Base-by-base conservation (phyloP, 1,139 yeast species). In the Debaryomycetaceae sp. region DNA sequence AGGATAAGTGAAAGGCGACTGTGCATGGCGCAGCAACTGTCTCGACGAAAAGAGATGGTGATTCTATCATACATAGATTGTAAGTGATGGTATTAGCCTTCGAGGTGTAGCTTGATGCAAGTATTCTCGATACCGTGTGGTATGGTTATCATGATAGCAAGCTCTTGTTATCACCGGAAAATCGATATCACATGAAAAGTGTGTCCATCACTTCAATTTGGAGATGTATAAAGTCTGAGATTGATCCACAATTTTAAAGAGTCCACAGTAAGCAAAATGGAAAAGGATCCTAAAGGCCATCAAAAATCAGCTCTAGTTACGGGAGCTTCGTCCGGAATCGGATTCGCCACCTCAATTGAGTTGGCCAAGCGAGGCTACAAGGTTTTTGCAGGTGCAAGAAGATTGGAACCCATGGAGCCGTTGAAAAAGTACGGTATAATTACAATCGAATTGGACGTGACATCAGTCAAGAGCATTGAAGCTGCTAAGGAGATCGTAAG, bases 281-380 rank as follows among this genome's bases (percentile, higher is more conserved):
- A 27, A 27, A 27, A 27, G 4, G 31, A 27, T 27, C 11, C 40
- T 13, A n/a, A 48, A 36, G 47, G 49, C 24, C 58, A 62, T 48
- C 61, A 56, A 58, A 72, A 65, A 55, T 53, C 66, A 23, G 90
- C 82, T 1, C 66, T 85, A 38, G 78, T 87, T 31, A 87, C 95
- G 1, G 96, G 95, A 6, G 87, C 88, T 14, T 85, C 93, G 0
- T 83, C 91, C 0, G 96, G 95, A 8, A 87, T 87, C 45, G 96
- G 95, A 4, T 79, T 68, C 57, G 80, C 82, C 14, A 67, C 85
- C 8, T 81, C 91, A 31, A 71, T 76, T 45, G 89, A 85, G 55
- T 71, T 87, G 49, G 83, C 87, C 13, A 60, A 65, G 17, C 66
- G 81, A 47, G 89, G 89, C 2, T 83, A 76, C 63, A 71, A 68